Base-by-base conservation (phyloP, 1,284 basidiomycete genomes). In the Vanrija humicola region DNA sequence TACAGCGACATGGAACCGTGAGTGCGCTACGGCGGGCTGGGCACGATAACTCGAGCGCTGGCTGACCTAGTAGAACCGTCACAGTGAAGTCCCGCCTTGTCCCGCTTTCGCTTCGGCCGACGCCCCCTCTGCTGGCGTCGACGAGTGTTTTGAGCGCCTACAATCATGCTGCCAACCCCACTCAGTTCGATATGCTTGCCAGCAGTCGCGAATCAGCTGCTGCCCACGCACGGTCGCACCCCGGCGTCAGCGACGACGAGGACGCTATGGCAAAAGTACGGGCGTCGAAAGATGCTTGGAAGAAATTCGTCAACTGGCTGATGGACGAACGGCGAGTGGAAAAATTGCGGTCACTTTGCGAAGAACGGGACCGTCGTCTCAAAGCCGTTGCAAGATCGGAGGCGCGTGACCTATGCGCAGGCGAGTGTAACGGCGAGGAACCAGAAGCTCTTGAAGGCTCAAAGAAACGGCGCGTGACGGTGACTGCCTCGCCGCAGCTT, bases 251-350 rank as follows among this genome's bases (percentile, higher is more conserved):
- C 9, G 58, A 56, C 7, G 61, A 65, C 9, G 52, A 57, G 6
- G 34, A 26, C 2, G 18, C 34, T 6, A 10, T 52, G n/a, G 50
- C 52, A 9, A 47, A 43, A 25, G 47, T 65, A 29, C 65, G 67
- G 44, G 61, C 50, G 6, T 66, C 72, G 28, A 75, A 73, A 59
- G 70, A 69, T 16, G 50, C 46, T 26, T 75, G 73, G 73, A 71
- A 69, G 43, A 62, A 58, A 49, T 61, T 64, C n/a, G 69, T 73
- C 50, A 72, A 69, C 51, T 75, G 73, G 73, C 66, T 74, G 21
- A 72, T 72, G 72, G 65, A 69, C 48, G 73, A 75, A 46, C 55
- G 73, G 12, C 57, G 73, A 1, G 55, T 69, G 7, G 73, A 75
- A 52, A 75, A 75, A 47, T 55, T 75, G 8, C 62, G 73, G 1